Base-by-base conservation (phyloP, 2,329 filamentous ascomycete genomes). In the Cadophora malorum region DNA sequence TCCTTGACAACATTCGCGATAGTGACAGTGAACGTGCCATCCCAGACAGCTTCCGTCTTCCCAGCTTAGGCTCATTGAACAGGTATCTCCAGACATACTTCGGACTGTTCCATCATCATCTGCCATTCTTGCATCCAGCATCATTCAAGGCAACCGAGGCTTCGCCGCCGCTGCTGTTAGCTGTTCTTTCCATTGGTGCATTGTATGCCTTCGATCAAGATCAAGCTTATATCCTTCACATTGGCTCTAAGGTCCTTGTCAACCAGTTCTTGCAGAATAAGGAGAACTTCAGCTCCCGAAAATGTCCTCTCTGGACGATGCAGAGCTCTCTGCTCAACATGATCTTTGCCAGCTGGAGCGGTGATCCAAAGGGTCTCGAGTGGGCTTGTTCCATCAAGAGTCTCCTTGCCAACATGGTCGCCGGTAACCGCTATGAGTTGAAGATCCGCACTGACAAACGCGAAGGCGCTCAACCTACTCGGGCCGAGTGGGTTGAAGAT, bases 301-400 rank as follows among this genome's bases (percentile, higher is more conserved):
- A 97, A 80, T 98, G 95, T 76, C 96, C 96, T 4, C 82, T 99
- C 16, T 98, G 96, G 95, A 96, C 95, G 59, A 98, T 98, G 93
- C 96, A 99, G 79, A 93, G 93, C 79, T 97, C 94, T 3, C 83
- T 99, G 64, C 84, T 99, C 67, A 99, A 99, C 84, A 98, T 98
- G 96, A 90, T 97, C 73, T 98, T 99, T 79, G 94, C 96, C 65
- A 98, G 94, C 84, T 99, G 96, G 96, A 98, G 96, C 79, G 96
- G 96, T 76, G 96, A 98, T 77, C 91, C 96, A 45, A 98, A 97
- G 81, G 96, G 96, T 47, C 86, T 99, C 2, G 96, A 99, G 80
- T 99, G 96, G 96, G 94, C 96, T 45, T 98, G 95, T 80, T 98
- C 96, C 1, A 98, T 99, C 81, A 98, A 98, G 87, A 97, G 94